Evolutionary conservation across 108 stramenopile genomes (phyloP).

Genomic region (Chaetoceros tenuissimus): DNA sequence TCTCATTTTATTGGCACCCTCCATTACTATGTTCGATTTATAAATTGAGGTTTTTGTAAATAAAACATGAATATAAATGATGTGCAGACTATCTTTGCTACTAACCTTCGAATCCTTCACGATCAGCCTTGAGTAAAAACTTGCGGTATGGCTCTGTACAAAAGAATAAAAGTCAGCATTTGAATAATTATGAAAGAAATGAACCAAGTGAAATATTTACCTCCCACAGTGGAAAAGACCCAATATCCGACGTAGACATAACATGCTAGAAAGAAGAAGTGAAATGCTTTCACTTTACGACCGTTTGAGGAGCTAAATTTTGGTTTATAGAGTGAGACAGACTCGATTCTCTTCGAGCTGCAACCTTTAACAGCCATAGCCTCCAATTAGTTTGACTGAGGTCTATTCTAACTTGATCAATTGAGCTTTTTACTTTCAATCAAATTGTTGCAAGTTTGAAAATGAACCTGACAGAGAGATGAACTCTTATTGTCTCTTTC

Average conservation of each 20-base stretch:
- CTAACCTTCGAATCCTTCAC: conserved; percentile 76
- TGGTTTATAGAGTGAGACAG: not conserved
- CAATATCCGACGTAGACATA: conserved; percentile 1
- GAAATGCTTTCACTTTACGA: conserved; percentile 2
- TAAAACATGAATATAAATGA: conserved; percentile 2
- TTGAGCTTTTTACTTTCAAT: no score
- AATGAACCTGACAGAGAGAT: no score
- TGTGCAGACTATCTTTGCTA: not conserved
- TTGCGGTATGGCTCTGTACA: conserved; percentile 44
- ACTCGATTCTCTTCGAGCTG: conserved; percentile 3
- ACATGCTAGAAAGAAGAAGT: not conserved
- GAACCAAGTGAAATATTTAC: no score
- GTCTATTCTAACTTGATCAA: no score
- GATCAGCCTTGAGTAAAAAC: conserved; percentile 83
- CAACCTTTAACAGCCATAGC: not conserved
- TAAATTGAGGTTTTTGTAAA: not conserved
- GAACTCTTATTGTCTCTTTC: no score
- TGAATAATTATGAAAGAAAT: not conserved
- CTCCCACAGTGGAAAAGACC: not conserved
- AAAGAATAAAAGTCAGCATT: not conserved
- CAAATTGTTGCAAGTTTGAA: no score
- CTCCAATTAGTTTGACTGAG: no score
- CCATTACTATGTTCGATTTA: conserved; percentile 50
- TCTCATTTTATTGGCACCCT: conserved; percentile 67
- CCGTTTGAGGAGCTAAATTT: not conserved